A percentile compares a stretch with the other conserved stretches of the same genome.
Conservation (phyloP, 2,329 filamentous ascomycete species). For the Colletotrichum spaethianum region DNA sequence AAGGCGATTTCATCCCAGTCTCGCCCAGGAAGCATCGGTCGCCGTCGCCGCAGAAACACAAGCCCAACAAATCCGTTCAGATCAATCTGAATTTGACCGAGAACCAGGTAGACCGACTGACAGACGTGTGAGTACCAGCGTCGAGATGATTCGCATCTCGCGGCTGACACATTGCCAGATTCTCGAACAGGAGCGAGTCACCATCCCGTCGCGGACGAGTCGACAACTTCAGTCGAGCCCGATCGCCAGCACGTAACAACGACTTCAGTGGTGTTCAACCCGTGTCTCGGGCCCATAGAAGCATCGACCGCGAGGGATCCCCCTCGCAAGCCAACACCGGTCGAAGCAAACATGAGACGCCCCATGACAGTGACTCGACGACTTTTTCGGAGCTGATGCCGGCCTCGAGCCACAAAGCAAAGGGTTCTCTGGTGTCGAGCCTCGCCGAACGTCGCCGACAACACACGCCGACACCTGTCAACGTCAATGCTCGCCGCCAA, state of each 20-base stretch:
- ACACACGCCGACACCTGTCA: slow-evolving; percentile 17
- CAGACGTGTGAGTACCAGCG: slow-evolving; percentile 56
- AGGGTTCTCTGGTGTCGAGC: slow-evolving; percentile 30
- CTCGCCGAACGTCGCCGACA: slow-evolving; percentile 38
- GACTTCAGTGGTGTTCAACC: slow-evolving; percentile 14
- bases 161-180: slow-evolving; percentile 46
- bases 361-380: slow-evolving; percentile 25
- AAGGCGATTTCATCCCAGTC: slow-evolving; percentile 55
- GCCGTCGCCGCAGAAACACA: slow-evolving; percentile 53
- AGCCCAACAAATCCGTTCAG: slow-evolving; percentile 56
- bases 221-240: slow-evolving; percentile 41
- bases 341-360: slow-evolving; percentile 3
- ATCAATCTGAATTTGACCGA: slow-evolving; percentile 65
- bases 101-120: slow-evolving; percentile 63
- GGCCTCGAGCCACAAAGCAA: slow-evolving; percentile 10
- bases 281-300: slow-evolving; percentile 1
- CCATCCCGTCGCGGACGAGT: slow-evolving; percentile 45
- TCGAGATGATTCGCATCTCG: not conserved
- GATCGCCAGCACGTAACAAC: slow-evolving; percentile 43
- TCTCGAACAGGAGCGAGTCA: slow-evolving; percentile 50
- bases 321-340: not conserved
- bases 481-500: slow-evolving; percentile 32
- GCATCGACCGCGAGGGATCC: not conserved
- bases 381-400: slow-evolving; percentile 40
- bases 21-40: slow-evolving; percentile 52